These are phyloP conservation scores for Lichtheimia ramosa DNA, from an alignment of 371 early-diverging fungal genomes.

Conservation along the genomic window DNA sequence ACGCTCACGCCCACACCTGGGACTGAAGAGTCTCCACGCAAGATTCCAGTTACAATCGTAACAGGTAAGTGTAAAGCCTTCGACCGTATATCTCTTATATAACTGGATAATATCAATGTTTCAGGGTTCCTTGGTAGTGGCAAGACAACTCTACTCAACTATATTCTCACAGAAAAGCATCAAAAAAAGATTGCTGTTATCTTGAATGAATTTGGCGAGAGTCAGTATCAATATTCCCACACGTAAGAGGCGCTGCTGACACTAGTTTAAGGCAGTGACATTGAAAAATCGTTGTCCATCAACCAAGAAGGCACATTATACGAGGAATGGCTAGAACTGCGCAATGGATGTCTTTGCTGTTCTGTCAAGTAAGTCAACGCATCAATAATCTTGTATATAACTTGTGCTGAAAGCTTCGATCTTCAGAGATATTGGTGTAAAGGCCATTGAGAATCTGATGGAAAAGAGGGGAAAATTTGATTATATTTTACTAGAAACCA, in stretches of 20 bases:
- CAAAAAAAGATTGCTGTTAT: conserved; percentile 95
- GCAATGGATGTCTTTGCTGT: conserved; percentile 97
- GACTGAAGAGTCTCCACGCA: conserved; percentile 20
- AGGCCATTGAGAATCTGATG: conserved; percentile 94
- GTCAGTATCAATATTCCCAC: conserved; percentile 15
- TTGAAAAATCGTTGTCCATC: conserved; percentile 89
- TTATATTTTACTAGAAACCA: conserved; percentile 92
- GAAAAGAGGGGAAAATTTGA: conserved; percentile 89
- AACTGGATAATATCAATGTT: not conserved
- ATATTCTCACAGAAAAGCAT: conserved; percentile 89
- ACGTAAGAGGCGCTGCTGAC: not conserved
- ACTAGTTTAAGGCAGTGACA: conserved; percentile 70
- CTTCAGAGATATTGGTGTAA: conserved; percentile 84
- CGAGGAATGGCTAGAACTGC: conserved; percentile 96
- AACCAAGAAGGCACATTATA: conserved; percentile 78
- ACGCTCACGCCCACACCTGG: conserved; percentile 8
- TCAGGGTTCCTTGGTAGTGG: conserved; percentile 89
- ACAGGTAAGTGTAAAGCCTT: conserved; percentile 38
- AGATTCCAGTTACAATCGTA: conserved; percentile 77
- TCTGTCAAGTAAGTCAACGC: conserved; percentile 75
- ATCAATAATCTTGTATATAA: not conserved
- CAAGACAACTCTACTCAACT: conserved; percentile 90
- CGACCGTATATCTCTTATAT: not conserved
- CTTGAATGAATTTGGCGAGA: conserved; percentile 85
- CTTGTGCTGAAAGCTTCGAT: not conserved